These are phyloP conservation scores for Ampelocalamus luodianensis DNA, from an alignment of 176 grass and related monocot species.

Conservation along the genomic window DNA sequence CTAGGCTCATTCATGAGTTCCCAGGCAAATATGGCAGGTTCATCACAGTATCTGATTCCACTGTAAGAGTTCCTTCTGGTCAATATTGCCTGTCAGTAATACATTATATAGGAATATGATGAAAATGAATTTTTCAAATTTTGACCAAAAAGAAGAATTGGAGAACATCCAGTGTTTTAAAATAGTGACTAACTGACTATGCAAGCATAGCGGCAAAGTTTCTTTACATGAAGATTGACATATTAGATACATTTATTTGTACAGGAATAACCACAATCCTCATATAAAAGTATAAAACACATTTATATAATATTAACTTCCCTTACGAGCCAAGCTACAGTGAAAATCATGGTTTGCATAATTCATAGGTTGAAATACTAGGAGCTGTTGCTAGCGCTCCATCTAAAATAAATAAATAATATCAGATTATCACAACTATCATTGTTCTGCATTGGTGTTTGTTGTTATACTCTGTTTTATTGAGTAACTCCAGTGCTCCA, in stretches of 20 bases:
- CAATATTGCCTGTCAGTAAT: slow-evolving; percentile 65
- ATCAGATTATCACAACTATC: slow-evolving; percentile 12
- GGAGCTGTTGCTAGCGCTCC: neutral
- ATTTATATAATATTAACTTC: slow-evolving; percentile 15
- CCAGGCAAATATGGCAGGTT: slow-evolving; percentile 98
- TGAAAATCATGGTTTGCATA: slow-evolving; percentile 9
- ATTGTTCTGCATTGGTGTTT: neutral
- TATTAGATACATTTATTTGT: neutral
- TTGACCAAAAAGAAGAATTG: neutral
- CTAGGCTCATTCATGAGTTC: slow-evolving; percentile 97
- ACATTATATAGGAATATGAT: neutral
- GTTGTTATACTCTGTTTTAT: neutral
- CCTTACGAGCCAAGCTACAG: neutral
- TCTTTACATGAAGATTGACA: neutral
- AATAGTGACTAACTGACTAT: neutral
- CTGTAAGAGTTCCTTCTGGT: slow-evolving; percentile 89
- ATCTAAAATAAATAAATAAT: neutral
- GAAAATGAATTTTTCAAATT: slow-evolving; percentile 5
- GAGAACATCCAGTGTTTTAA: slow-evolving; percentile 1
- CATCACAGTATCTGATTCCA: slow-evolving; percentile 85
- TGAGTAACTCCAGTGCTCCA: neutral
- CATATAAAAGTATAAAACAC: slow-evolving; percentile 7
- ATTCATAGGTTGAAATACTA: neutral
- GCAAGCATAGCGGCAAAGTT: slow-evolving; percentile 1
- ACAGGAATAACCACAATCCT: neutral